Evolutionary conservation across 495 filamentous ascomycete species (phyloP).

Genomic region (Penicillium cataractarum): DNA sequence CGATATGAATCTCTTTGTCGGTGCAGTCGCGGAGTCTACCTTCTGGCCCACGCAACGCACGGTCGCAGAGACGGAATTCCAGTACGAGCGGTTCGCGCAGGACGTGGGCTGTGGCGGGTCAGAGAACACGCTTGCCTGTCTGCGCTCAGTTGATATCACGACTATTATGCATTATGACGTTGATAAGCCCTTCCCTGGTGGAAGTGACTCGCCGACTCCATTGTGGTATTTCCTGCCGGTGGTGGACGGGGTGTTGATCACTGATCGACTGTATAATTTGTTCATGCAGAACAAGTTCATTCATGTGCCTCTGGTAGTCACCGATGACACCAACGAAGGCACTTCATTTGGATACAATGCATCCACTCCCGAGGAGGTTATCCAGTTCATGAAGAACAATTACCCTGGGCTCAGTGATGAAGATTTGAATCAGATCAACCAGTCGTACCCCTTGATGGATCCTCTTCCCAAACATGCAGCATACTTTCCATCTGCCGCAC

Average conservation of each 20-base stretch:
- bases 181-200: slow-evolving; percentile 55
- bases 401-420: slow-evolving; percentile 56
- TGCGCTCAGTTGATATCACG: slow-evolving; percentile 53
- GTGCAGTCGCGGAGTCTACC: slow-evolving; percentile 61
- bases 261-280: slow-evolving; percentile 55
- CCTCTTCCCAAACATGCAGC: slow-evolving; percentile 43
- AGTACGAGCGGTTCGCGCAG: slow-evolving; percentile 59
- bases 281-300: slow-evolving; percentile 59
- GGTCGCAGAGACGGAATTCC: slow-evolving; percentile 60
- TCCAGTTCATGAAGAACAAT: slow-evolving; percentile 61
- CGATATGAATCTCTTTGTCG: slow-evolving; percentile 59
- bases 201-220: slow-evolving; percentile 38
- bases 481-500: slow-evolving; percentile 58
- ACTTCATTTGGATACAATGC: slow-evolving; percentile 58
- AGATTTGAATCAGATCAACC: slow-evolving; percentile 58
- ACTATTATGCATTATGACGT: slow-evolving; percentile 53
- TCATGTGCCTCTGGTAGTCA: slow-evolving; percentile 64
- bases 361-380: slow-evolving; percentile 45
- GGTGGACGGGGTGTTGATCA: slow-evolving; percentile 58
- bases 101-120: slow-evolving; percentile 50
- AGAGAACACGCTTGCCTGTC: slow-evolving; percentile 53
- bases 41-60: slow-evolving; percentile 65
- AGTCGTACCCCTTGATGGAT: slow-evolving; percentile 55
- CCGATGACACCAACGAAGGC: slow-evolving; percentile 70
- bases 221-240: slow-evolving; percentile 56